phyloP scores from a whole-genome alignment of 2,329 filamentous ascomycete species.

The Colletotrichum melonis region DNA sequence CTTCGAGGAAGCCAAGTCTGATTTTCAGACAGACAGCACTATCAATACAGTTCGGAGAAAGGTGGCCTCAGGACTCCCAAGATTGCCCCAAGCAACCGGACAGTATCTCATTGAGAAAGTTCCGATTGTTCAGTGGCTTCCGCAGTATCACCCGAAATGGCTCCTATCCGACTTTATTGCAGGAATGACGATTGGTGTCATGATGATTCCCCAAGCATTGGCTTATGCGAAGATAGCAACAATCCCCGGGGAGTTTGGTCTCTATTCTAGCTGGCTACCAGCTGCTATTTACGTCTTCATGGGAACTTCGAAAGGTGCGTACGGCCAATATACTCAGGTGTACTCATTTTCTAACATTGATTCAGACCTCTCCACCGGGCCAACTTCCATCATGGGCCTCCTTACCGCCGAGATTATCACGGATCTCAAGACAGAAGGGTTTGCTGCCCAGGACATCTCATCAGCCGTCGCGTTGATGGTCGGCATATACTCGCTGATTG shows the following conservation, averaged over 20 bases:
- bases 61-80: conserved; percentile 41
- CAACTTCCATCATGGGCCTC: conserved; percentile 73
- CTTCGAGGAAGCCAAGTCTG: conserved; percentile 42
- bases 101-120: conserved; percentile 71
- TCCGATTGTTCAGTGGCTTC: conserved; percentile 72
- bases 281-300: conserved; percentile 68
- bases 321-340: fast-evolving
- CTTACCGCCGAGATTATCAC: conserved; percentile 71
- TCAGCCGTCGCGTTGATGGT: conserved; percentile 73
- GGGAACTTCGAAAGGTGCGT: conserved; percentile 69
- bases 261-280: conserved; percentile 71
- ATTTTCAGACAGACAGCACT: conserved; percentile 51
- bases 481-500: conserved; percentile 67
- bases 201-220: conserved; percentile 71
- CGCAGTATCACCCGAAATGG: conserved; percentile 71
- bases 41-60: conserved; percentile 47
- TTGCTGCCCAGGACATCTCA: conserved; percentile 65
- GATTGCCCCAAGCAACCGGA: conserved; percentile 62
- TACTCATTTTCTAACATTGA: not conserved
- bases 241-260: conserved; percentile 69
- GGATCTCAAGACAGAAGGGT: conserved; percentile 61
- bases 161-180: conserved; percentile 70
- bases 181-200: conserved; percentile 69
- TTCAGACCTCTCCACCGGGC: conserved; percentile 70
- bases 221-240: conserved; percentile 72